These are phyloP conservation scores for Puccinia horiana DNA, from an alignment of 1,284 basidiomycete species.

Conservation along the genomic window DNA sequence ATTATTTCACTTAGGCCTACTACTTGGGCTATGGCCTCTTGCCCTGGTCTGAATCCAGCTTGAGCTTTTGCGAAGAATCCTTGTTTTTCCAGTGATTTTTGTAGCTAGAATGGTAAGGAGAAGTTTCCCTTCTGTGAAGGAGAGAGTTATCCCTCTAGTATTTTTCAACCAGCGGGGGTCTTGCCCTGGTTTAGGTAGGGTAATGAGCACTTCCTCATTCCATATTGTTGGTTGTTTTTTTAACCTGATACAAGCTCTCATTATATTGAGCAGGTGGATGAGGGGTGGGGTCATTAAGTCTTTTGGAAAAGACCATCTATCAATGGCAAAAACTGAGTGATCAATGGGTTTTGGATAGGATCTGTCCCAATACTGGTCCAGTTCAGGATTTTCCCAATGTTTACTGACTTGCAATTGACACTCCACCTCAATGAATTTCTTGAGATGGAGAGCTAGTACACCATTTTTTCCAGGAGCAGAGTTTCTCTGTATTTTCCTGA, in stretches of 20 bases:
- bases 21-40: constrained; percentile 22
- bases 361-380: neutral
- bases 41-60: neutral
- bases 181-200: constrained; percentile 7
- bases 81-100: neutral
- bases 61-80: constrained; percentile 17
- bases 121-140: constrained; percentile 18
- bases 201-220: constrained; percentile 20
- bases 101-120: neutral
- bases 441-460: neutral
- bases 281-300: neutral
- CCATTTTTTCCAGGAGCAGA: constrained; percentile 21
- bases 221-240: constrained; percentile 4
- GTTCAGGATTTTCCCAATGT: neutral
- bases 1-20: neutral
- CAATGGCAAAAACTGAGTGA: neutral
- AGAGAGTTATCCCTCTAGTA: constrained; percentile 22
- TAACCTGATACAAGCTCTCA: neutral
- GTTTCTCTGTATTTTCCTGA: neutral
- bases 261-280: neutral
- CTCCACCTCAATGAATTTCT: constrained; percentile 13
- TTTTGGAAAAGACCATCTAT: neutral
- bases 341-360: neutral
- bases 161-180: neutral
- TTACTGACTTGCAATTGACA: neutral